Evolutionary conservation across 495 filamentous ascomycete genomes (phyloP).

Genomic region (Bacidia rubella): DNA sequence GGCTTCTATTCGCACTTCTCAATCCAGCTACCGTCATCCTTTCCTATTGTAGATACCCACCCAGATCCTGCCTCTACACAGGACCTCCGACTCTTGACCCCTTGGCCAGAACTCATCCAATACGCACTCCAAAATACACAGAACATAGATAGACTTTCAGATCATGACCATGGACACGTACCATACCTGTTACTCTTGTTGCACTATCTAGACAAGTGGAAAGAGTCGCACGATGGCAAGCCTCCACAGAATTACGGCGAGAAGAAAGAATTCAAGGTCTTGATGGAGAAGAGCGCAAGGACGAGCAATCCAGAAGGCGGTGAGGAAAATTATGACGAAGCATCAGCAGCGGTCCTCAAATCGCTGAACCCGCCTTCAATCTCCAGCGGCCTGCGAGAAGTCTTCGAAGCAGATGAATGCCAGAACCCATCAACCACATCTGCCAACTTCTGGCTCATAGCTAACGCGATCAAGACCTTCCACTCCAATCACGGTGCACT

Average conservation of each 20-base stretch:
- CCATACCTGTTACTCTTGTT: constrained; percentile 78
- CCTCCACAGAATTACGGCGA: constrained; percentile 67
- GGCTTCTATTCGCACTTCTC: constrained; percentile 84
- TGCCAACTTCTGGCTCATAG: constrained; percentile 76
- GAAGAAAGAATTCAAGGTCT: constrained; percentile 65
- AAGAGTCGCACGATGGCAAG: constrained; percentile 51
- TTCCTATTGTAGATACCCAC: constrained; percentile 94
- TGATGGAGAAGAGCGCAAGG: constrained; percentile 53
- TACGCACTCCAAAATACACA: constrained; percentile 49
- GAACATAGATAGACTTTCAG: constrained; percentile 53
- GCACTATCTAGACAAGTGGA: constrained; percentile 80
- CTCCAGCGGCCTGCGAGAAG: constrained; percentile 53
- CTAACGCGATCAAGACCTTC: constrained; percentile 65
- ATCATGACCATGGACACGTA: constrained; percentile 84
- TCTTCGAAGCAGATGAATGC: constrained; percentile 58
- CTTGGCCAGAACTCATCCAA: constrained; percentile 70
- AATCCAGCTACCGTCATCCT: constrained; percentile 57
- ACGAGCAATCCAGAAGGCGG: constrained; percentile 69
- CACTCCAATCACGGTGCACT: constrained; percentile 54
- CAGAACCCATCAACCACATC: constrained; percentile 29
- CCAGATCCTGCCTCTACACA: constrained; percentile 75
- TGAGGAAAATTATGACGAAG: constrained; percentile 97
- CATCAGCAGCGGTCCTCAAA: constrained; percentile 74
- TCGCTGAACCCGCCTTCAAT: constrained; percentile 54
- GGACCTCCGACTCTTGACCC: constrained; percentile 72